phyloP scores from a whole-genome alignment of 352 stramenopile genomes.

The Pythium monospermum region DNA sequence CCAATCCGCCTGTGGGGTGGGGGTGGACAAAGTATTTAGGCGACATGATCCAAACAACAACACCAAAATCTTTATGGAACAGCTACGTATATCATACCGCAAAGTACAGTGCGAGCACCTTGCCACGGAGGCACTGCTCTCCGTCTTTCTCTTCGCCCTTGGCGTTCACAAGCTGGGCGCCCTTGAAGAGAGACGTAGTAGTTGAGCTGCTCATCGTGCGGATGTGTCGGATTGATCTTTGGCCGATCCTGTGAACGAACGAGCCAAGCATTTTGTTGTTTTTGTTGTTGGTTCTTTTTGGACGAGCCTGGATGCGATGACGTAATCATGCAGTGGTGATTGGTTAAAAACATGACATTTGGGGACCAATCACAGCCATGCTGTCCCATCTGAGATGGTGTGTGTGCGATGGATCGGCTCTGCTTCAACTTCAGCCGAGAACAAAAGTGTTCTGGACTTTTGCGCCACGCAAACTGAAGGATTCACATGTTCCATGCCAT shows the following conservation, averaged over 20 bases:
- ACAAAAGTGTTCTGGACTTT: too few species aligned
- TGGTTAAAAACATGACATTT: background rate
- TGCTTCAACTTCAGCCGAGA: background rate
- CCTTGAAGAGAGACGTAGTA: constrained; percentile 37
- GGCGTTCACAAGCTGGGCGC: constrained; percentile 51
- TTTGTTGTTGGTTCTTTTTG: too few species aligned
- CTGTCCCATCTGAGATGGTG: background rate
- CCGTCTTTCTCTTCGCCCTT: constrained; percentile 37
- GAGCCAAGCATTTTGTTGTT: too few species aligned
- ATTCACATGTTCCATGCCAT: too few species aligned
- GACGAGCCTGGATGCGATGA: too few species aligned
- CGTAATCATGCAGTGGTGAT: background rate
- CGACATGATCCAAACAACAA: background rate
- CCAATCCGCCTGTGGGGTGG: constrained; percentile 72
- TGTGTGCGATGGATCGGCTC: background rate
- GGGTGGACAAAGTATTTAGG: background rate
- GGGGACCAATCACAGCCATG: background rate
- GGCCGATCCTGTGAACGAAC: too few species aligned
- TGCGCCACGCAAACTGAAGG: too few species aligned
- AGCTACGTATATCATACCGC: constrained; percentile 41
- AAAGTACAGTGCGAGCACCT: constrained; percentile 75
- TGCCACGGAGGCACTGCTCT: constrained; percentile 40
- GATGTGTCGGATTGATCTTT: background rate
- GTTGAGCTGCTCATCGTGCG: constrained; percentile 38
- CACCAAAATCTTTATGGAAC: too few species aligned